Evolutionary conservation across 192 early-diverging fungal genomes (phyloP), one percentile per base, ranked within the genome.

Genomic region (Coemansia sp.): DNA sequence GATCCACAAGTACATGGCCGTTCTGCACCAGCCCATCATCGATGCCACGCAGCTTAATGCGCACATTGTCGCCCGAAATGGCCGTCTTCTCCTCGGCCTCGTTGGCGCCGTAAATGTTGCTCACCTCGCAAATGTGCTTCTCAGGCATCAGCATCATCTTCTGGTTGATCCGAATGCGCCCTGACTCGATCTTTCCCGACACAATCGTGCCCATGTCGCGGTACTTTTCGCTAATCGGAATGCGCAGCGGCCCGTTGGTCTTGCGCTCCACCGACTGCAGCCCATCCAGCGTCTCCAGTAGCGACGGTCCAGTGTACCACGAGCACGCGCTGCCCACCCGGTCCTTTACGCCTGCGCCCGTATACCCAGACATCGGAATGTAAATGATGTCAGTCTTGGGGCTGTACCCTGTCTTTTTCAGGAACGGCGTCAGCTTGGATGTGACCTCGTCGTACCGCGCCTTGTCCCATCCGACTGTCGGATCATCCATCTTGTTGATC

Each of bases 401-500:
- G 71, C 91, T 92, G 82, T 90, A 99, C 11, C 97, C 96, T 17
- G 72, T 73, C 82, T 89, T 92, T 84, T 91, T 94, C 69, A 99
- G 80, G 88, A 96, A 99, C 17, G 94, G 94, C 52, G 87, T 70
- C 38, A 97, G 81, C 71, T 96, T 98, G 52, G 65, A 35, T 41
- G 92, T 76, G 73, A 88, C 88, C 65, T 99, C 96, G 73, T 98
- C 93, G 75, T 95, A 99, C 63, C 91, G 81, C 56, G 82, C 90
- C 86, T 97, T 90, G 72, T 87, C 83, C 96, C 96, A 99, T 50
- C 75, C 58, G 39, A 99, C 97, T 7, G 97, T 99, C 14, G 90
- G 86, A 67, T 99, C 97, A 69, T 99, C 97, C 97, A 99, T 99
- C 88, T 99, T 99, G 88, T 99, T 99, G 78, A 99, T 88, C 35